Percentiles rank a stretch among this genome's conserved stretches.
phyloP scores from a whole-genome alignment of 1,284 basidiomycete genomes.

The Fistulina hepatica region DNA sequence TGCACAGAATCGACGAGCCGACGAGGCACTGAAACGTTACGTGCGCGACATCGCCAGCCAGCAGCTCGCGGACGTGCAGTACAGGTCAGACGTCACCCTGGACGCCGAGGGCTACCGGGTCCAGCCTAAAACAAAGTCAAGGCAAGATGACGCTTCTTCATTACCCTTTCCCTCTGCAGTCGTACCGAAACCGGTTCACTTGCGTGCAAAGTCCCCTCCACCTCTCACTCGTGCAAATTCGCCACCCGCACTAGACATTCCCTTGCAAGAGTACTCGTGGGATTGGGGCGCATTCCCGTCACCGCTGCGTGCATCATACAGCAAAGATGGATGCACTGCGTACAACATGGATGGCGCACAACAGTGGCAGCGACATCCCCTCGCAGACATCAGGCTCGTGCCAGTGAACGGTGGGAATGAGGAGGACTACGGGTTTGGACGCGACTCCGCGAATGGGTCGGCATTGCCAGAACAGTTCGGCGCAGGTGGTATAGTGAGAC shows the following conservation, averaged over 20 bases:
- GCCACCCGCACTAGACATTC: slow-evolving; percentile 30
- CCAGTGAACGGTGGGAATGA: slow-evolving; percentile 5
- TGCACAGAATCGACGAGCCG: slow-evolving; percentile 36
- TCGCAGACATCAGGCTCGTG: slow-evolving; percentile 6
- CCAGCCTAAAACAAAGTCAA: slow-evolving; percentile 2
- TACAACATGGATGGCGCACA: slow-evolving; percentile 23
- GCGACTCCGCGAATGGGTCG: slow-evolving; percentile 14
- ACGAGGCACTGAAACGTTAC: slow-evolving; percentile 41
- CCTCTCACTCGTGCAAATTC: slow-evolving; percentile 41
- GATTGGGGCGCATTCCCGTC: slow-evolving; percentile 80
- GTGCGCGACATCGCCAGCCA: slow-evolving; percentile 23
- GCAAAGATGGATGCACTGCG: slow-evolving; percentile 12
- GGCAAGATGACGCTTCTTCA: slow-evolving; percentile 2
- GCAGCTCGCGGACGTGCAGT: slow-evolving; percentile 55
- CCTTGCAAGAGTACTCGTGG: slow-evolving; percentile 60
- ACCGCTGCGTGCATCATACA: slow-evolving; percentile 44
- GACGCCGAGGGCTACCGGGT: slow-evolving; percentile 62
- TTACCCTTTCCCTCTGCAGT: slow-evolving; percentile 9
- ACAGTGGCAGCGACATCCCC: slow-evolving; percentile 19
- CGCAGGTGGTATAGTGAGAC: slow-evolving; percentile 39
- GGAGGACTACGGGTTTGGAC: slow-evolving; percentile 24
- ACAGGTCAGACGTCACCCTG: slow-evolving; percentile 55
- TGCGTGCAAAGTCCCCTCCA: too few relatives aligned
- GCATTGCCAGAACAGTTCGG: slow-evolving; percentile 28
- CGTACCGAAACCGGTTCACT: slow-evolving; percentile 20